phyloP scores from a whole-genome alignment of 2,329 filamentous ascomycete species.

The Blastomyces parvus region DNA sequence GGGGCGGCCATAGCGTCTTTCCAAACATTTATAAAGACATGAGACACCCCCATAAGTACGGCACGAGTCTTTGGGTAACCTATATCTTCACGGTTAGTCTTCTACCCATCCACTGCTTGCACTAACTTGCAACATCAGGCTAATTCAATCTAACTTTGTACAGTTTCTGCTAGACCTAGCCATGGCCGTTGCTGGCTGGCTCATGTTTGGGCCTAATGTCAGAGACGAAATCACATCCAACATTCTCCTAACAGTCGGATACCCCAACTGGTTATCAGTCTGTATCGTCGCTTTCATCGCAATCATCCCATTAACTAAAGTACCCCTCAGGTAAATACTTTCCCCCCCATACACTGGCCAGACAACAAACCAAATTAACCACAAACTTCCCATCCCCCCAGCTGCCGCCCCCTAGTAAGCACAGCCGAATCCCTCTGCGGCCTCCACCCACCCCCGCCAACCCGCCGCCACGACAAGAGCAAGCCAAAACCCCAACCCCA shows the following conservation, averaged over 20 bases:
- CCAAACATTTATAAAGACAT: conserved; percentile 76
- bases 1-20: conserved; percentile 65
- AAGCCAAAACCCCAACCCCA: not conserved
- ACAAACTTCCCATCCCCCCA: conserved; percentile 21
- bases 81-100: conserved; percentile 69
- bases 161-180: conserved; percentile 69
- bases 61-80: conserved; percentile 62
- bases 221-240: conserved; percentile 85
- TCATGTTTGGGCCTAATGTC: conserved; percentile 93
- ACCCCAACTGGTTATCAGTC: conserved; percentile 63
- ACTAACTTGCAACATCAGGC: conserved; percentile 9
- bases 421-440: conserved; percentile 75
- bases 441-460: conserved; percentile 47
- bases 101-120: not conserved
- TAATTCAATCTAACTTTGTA: conserved; percentile 6
- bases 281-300: conserved; percentile 78
- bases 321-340: conserved; percentile 61
- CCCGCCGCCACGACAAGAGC: conserved; percentile 18
- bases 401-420: conserved; percentile 72
- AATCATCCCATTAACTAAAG: conserved; percentile 90
- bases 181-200: conserved; percentile 71
- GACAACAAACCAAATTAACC: conserved; percentile 13
- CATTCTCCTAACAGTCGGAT: conserved; percentile 64
- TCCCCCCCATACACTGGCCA: not conserved
- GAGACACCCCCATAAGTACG: conserved; percentile 75